A percentile compares a stretch with the other conserved stretches of the same genome.
Evolutionary conservation across 2,329 filamentous ascomycete genomes (phyloP).

Genomic region (Furcasterigmium furcatum): DNA sequence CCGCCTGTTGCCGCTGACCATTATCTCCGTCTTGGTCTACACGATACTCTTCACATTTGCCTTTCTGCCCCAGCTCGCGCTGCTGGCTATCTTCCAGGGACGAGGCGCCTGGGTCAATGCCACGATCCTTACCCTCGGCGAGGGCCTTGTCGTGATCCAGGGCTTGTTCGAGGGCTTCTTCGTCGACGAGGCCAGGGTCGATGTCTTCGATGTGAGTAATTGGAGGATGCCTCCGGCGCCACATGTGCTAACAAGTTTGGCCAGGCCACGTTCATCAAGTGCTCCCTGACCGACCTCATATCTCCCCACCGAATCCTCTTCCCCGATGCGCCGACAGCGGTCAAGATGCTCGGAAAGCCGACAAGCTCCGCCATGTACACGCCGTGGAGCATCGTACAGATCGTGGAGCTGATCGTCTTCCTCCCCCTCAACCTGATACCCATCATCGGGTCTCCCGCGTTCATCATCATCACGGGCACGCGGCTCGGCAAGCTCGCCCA

Average conservation of each 20-base stretch:
- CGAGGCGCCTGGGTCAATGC: conserved; percentile 87
- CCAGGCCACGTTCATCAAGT: conserved; percentile 69
- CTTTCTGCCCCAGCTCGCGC: conserved; percentile 84
- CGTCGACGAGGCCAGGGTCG: conserved; percentile 74
- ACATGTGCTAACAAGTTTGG: not conserved
- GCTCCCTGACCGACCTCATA: conserved; percentile 67
- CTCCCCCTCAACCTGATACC: conserved; percentile 87
- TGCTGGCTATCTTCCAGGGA: conserved; percentile 86
- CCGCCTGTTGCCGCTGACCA: conserved; percentile 73
- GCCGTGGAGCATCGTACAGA: conserved; percentile 89
- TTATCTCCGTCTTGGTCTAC: conserved; percentile 82
- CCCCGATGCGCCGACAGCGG: conserved; percentile 65
- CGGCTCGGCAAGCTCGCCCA: conserved; percentile 85
- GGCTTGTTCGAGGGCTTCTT: conserved; percentile 77
- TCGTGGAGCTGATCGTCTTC: conserved; percentile 75
- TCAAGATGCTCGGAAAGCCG: conserved; percentile 80
- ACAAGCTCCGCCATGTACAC: conserved; percentile 74
- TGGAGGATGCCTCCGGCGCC: no score
- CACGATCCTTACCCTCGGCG: conserved; percentile 81
- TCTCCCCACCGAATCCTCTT: conserved; percentile 63
- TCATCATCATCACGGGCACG: conserved; percentile 84
- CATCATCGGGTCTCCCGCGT: conserved; percentile 76
- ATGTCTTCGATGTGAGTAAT: conserved; percentile 80
- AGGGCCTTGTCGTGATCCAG: conserved; percentile 68
- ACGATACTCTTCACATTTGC: conserved; percentile 83